Evolutionary conservation across 192 early-diverging fungal genomes (phyloP).

Genomic region (Coemansia sp.): DNA sequence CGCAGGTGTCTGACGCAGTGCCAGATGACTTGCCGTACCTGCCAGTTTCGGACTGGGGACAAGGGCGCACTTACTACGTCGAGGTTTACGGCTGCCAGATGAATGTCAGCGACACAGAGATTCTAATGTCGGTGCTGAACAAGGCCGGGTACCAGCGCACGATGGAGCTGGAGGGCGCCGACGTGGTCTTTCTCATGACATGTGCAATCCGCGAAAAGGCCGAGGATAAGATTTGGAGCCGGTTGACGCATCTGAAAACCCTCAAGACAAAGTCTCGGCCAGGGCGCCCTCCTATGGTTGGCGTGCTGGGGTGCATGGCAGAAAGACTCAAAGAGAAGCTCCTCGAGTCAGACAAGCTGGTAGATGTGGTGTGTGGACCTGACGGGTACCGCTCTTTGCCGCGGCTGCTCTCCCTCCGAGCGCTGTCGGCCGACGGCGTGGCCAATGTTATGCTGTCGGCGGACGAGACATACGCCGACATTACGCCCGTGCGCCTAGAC

Average conservation of each 20-base stretch:
- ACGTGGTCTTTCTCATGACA: conserved; percentile 73
- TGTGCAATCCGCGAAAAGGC: conserved; percentile 79
- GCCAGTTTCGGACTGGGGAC: conserved; percentile 54
- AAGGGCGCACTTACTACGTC: conserved; percentile 66
- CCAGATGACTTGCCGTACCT: conserved; percentile 47
- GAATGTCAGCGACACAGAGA: conserved; percentile 80
- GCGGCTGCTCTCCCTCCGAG: conserved; percentile 65
- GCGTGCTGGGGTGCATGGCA: conserved; percentile 80
- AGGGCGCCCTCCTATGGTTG: conserved; percentile 63
- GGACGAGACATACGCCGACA: conserved; percentile 78
- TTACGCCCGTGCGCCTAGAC: conserved; percentile 69
- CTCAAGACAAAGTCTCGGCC: conserved; percentile 57
- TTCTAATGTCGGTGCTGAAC: conserved; percentile 70
- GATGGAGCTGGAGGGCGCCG: conserved; percentile 54
- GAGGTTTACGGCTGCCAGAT: conserved; percentile 83
- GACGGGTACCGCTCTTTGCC: conserved; percentile 76
- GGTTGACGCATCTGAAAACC: conserved; percentile 58
- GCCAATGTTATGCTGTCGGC: conserved; percentile 80
- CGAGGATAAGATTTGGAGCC: conserved; percentile 69
- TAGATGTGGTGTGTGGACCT: conserved; percentile 75
- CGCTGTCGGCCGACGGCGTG: conserved; percentile 63
- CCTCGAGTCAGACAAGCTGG: conserved; percentile 65
- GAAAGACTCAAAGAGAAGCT: conserved; percentile 71
- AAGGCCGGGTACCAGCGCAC: conserved; percentile 66
- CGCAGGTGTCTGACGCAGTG: neutral